Base-by-base conservation (phyloP, 2,329 filamentous ascomycete genomes). In the Talaromyces sp. region DNA sequence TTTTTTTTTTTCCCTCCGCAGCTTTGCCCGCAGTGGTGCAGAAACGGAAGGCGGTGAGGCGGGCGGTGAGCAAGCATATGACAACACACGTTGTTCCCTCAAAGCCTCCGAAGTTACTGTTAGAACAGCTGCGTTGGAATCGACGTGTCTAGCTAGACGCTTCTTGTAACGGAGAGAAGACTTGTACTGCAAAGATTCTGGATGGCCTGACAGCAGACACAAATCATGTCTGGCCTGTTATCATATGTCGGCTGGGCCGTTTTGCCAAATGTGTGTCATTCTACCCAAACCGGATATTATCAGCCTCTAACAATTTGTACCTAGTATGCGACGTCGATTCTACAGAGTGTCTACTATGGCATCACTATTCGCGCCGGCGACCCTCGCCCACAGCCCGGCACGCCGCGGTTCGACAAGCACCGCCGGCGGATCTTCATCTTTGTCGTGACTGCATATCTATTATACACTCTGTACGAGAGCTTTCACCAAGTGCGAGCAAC, bases 391-490 rank as follows among this genome's bases (percentile, higher is more conserved):
- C 85, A 78, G 62, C 78, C 67, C 85, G 89, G 40, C 85, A 90
- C 74, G 82, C 82, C 87, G 2, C 87, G 87, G 66, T 91, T 86
- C 74, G 81, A 83, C 65, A 82, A 84, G 61, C 91, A 98, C 79
- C 89, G 92, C 63, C 89, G 90, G 62, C 85, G 87, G 68, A 94
- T 97, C 73, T 88, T 95, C 74, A 89, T 94, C 72, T 81, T 89
- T 68, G 91, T 98, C 70, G 89, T 98, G 57, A 81, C 89, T 56
- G 79, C 85, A 64, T 99, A 98, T 79, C 90, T 98, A 42, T 78
- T 89, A 66, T 97, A 96, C 82, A 96, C 92, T 54, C 87, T 98
- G 69, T 95, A 93, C 79, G 94, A 98, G 78, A 89, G 92, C 70
- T 91, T 96, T 82, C 87, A 90, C 79, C 87, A 91, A 65, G 83